Conservation (phyloP, 2,329 filamentous ascomycete genomes). For the Chaetomiaceae sp. region DNA sequence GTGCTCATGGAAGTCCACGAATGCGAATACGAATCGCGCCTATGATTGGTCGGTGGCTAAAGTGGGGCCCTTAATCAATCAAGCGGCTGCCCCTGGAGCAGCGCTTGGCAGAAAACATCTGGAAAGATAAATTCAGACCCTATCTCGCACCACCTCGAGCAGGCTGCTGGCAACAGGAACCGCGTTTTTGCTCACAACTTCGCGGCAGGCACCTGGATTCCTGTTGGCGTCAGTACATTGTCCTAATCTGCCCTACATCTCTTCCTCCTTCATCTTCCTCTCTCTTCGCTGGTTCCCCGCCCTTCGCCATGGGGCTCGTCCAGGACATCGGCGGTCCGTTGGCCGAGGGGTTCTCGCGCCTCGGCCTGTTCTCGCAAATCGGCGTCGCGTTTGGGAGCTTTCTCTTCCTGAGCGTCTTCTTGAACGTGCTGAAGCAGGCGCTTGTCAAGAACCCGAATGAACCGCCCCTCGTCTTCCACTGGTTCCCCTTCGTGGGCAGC, state of each 20-base stretch:
- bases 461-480: constrained; percentile 74
- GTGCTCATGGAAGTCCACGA: no score
- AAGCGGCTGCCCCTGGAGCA: not conserved
- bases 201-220: not conserved
- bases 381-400: constrained; percentile 38
- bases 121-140: not conserved
- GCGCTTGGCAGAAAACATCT: constrained; percentile 2
- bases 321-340: constrained; percentile 46
- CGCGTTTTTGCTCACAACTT: not conserved
- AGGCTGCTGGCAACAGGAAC: not conserved
- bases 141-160: constrained; percentile 2
- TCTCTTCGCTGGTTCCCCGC: not conserved
- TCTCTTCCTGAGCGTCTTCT: constrained; percentile 52
- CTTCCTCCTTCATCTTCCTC: not conserved
- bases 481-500: constrained; percentile 78
- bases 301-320: constrained; percentile 51
- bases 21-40: constrained; percentile 23
- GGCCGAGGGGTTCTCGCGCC: constrained; percentile 43
- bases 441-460: constrained; percentile 77
- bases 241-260: not conserved
- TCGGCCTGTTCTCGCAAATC: constrained; percentile 44
- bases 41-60: constrained; percentile 15
- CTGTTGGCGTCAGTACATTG: no score
- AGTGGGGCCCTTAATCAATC: no score
- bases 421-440: constrained; percentile 77